phyloP scores from a whole-genome alignment of 306 rosid species.

The Rosa multiflora region DNA sequence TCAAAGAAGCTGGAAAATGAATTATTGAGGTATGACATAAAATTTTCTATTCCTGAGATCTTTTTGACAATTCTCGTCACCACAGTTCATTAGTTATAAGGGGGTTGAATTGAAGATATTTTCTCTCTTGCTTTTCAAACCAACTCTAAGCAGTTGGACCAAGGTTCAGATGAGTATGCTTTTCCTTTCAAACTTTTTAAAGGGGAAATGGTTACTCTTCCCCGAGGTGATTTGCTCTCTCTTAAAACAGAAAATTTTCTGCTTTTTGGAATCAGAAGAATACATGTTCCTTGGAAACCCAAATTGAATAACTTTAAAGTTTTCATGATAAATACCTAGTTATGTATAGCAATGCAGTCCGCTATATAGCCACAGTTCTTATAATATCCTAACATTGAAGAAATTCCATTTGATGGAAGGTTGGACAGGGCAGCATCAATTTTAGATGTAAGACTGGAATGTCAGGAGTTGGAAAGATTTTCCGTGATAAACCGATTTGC shows the following conservation, averaged over 20 bases:
- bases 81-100: neutral
- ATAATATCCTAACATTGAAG: constrained; percentile 5
- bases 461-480: constrained; percentile 56
- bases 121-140: neutral
- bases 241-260: neutral
- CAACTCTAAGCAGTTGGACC: neutral
- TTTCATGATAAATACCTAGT: neutral
- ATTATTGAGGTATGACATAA: constrained; percentile 36
- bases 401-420: constrained; percentile 31
- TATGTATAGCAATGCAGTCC: neutral
- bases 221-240: neutral
- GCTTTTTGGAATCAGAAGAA: neutral
- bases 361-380: neutral
- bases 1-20: constrained; percentile 43
- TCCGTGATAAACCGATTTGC: constrained; percentile 61
- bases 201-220: neutral
- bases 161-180: neutral
- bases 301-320: neutral
- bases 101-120: neutral
- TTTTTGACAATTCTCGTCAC: constrained; percentile 7
- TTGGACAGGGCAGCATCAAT: constrained; percentile 44
- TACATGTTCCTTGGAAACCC: neutral
- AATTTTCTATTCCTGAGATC: constrained; percentile 1
- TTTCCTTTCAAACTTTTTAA: neutral
- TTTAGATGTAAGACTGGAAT: constrained; percentile 44